These are phyloP conservation scores for Malassezia vespertilionis DNA, from an alignment of 1,284 basidiomycete species.

Conservation along the genomic window DNA sequence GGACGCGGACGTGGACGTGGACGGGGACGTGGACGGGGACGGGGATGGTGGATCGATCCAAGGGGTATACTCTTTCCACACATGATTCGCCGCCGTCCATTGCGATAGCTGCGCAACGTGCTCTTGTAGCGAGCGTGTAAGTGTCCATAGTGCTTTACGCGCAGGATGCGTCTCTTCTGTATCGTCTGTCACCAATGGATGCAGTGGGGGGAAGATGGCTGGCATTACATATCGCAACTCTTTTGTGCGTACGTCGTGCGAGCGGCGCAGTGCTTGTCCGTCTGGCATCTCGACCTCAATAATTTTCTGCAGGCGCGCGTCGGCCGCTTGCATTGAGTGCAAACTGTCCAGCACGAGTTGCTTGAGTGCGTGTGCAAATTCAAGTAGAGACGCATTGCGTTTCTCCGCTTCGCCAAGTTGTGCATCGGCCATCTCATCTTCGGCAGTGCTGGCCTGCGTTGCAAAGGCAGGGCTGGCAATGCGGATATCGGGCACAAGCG, in stretches of 20 bases:
- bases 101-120: slow-evolving; percentile 13
- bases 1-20: too few species aligned
- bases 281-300: slow-evolving; percentile 7
- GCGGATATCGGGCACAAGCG: slow-evolving; percentile 10
- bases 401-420: slow-evolving; percentile 14
- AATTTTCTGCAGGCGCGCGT: slow-evolving; percentile 14
- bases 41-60: too few species aligned
- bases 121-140: slow-evolving; percentile 4
- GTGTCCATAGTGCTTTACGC: background rate
- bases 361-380: slow-evolving; percentile 13
- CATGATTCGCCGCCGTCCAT: slow-evolving; percentile 8
- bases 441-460: background rate
- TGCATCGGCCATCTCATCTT: slow-evolving; percentile 1
- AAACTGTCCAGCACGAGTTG: slow-evolving; percentile 14
- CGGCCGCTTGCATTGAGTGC: slow-evolving; percentile 8
- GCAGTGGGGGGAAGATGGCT: slow-evolving; percentile 14
- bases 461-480: slow-evolving; percentile 11
- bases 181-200: slow-evolving; percentile 12
- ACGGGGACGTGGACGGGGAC: too few species aligned
- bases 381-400: slow-evolving; percentile 6
- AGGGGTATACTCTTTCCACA: background rate
- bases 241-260: slow-evolving; percentile 1
- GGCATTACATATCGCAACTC: too few species aligned
- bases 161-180: slow-evolving; percentile 17
- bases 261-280: background rate